Conservation (phyloP, 2,329 filamentous ascomycete species). For the Arthrobotrys sinensis region DNA sequence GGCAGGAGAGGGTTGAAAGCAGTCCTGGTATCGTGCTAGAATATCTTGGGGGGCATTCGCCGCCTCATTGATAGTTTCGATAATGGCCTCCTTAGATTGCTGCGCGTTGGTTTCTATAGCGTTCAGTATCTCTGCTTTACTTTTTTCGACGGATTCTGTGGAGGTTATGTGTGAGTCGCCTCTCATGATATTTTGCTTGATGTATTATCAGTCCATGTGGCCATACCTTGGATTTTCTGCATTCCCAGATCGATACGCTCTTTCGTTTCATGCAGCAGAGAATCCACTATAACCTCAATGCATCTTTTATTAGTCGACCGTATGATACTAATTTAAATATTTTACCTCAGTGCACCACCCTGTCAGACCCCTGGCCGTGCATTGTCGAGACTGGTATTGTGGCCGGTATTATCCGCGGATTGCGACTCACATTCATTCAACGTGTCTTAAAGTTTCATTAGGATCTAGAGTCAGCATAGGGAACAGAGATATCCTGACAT, state of each 20-base stretch:
- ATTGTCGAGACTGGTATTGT: too few relatives aligned
- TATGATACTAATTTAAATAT: too few relatives aligned
- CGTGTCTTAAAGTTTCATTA: too few relatives aligned
- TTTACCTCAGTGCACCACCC: too few relatives aligned
- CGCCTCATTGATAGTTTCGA: not conserved
- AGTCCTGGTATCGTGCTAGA: not conserved
- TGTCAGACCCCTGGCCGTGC: too few relatives aligned
- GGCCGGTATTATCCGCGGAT: too few relatives aligned
- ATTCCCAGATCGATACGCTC: not conserved
- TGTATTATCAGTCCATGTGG: not conserved
- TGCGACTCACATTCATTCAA: too few relatives aligned
- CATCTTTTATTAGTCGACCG: too few relatives aligned
- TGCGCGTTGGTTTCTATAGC: not conserved
- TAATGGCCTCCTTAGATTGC: not conserved
- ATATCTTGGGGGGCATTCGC: not conserved
- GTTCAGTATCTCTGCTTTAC: not conserved
- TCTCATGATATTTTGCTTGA: not conserved
- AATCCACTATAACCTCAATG: not conserved
- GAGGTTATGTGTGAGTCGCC: not conserved
- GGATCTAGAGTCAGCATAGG: too few relatives aligned
- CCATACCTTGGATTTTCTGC: not conserved
- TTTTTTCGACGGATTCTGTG: not conserved
- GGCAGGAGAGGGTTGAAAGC: not conserved
- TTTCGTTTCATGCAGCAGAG: not conserved
- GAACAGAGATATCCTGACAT: not conserved